Evolutionary conservation across 2,329 filamentous ascomycete species (phyloP), one percentile per base, ranked within the genome.

Genomic region (Alternaria sp.): DNA sequence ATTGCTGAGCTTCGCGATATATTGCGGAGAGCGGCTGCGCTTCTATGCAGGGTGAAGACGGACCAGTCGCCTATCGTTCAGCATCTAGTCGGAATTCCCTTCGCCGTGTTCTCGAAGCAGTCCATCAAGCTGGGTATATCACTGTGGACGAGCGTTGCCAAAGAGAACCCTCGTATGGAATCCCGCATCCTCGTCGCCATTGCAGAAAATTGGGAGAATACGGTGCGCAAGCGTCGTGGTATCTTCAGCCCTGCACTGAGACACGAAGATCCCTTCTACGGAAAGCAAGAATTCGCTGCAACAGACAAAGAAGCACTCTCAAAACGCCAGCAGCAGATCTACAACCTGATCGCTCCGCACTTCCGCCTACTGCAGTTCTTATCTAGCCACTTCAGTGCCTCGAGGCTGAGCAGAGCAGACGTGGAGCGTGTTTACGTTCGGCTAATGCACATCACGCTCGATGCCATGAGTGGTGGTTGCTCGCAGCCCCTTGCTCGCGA

Each of bases 101-200:
- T 99, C 79, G 88, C 89, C 44, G 88, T 97, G 50, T 98, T 99
- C 78, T 96, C 92, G 6, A 97, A 97, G 78, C 92, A 97, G 74
- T 96, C 94, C 2, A 96, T 99, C 78, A 97, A 97, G 77, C 88
- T 98, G 55, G 96, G 96, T 6, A 92, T 97, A 37, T 97, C 96
- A 5, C 84, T 99, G 7, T 99, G 96, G 96, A 89, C 97, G 64
- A 96, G 96, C 25, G 92, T 98, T 14, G 96, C 98, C 74, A 96
- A 98, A 73, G 96, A 99, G 78, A 98, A 97, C 74, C 92, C 94
- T 3, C 87, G 88, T 60, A 90, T 97, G 80, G 94, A 97, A 79
- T 88, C 95, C 9, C 90, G 94, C 64, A 89, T 99, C 60, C 82
- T 99, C 30, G 90, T 89, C 56, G 93, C 97, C 77, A 92, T 98